Conservation (phyloP, 805 yeast genomes). For the Starmerella lactis-condensi region DNA sequence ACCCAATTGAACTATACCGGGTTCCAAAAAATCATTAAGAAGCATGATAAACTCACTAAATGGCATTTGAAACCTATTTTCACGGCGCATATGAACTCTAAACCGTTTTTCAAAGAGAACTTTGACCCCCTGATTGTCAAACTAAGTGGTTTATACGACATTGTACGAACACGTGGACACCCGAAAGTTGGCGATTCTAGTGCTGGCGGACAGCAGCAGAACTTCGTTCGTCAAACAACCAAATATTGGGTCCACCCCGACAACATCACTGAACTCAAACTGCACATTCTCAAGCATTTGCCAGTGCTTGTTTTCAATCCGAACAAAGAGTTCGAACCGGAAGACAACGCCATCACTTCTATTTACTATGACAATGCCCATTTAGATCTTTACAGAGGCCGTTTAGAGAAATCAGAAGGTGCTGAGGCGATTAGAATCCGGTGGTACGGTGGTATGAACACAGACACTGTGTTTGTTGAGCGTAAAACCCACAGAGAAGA, state of each 20-base stretch:
- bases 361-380: constrained; percentile 83
- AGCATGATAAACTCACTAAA: constrained; percentile 80
- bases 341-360: constrained; percentile 92
- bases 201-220: constrained; percentile 97
- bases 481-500: constrained; percentile 97
- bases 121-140: constrained; percentile 78
- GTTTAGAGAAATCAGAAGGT: constrained; percentile 91
- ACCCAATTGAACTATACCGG: constrained; percentile 90
- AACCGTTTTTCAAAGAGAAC: constrained; percentile 90
- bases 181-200: constrained; percentile 88
- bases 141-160: constrained; percentile 70
- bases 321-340: constrained; percentile 83
- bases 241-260: constrained; percentile 99
- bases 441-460: constrained; percentile 97
- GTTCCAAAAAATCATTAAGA: constrained; percentile 87
- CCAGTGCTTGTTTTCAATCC: constrained; percentile 95
- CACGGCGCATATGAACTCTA: constrained; percentile 78
- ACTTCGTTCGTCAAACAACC: constrained; percentile 95
- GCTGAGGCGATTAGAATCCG: constrained; percentile 96
- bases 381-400: constrained; percentile 81
- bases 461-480: constrained; percentile 85
- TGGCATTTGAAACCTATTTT: constrained; percentile 76
- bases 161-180: constrained; percentile 89
- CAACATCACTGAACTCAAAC: constrained; percentile 86
- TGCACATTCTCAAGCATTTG: constrained; percentile 77